Conservation (phyloP, 1,284 basidiomycete species). For the Schizophyllum commune region DNA sequence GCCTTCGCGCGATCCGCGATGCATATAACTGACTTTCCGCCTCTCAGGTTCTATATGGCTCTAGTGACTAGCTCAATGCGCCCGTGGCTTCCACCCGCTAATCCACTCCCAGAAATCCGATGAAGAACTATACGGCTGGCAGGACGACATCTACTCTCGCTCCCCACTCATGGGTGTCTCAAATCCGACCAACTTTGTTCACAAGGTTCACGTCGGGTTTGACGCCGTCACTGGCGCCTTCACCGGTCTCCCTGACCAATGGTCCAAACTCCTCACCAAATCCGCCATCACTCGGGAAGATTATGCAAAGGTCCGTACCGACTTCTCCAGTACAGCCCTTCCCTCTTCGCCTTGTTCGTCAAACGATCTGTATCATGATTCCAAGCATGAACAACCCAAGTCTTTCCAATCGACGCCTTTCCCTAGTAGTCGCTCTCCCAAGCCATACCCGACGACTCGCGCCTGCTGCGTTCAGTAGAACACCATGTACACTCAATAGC, state of each 20-base stretch:
- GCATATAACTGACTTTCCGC: background rate
- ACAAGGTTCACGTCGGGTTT: conserved; percentile 97
- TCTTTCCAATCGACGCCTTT: too few relatives aligned
- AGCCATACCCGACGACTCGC: too few relatives aligned
- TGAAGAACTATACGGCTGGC: conserved; percentile 94
- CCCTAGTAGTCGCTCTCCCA: too few relatives aligned
- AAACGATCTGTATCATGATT: too few relatives aligned
- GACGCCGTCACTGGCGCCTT: conserved; percentile 68
- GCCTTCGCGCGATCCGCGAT: background rate
- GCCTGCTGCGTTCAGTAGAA: too few relatives aligned
- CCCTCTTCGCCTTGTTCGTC: too few relatives aligned
- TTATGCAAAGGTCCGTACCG: conserved; percentile 80
- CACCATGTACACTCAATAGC: too few relatives aligned
- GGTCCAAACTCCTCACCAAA: conserved; percentile 92
- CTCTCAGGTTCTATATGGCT: background rate
- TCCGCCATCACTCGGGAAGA: conserved; percentile 97
- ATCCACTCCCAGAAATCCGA: conserved; percentile 85
- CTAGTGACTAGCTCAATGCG: background rate
- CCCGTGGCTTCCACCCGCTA: conserved; percentile 37
- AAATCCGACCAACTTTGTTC: conserved; percentile 94
- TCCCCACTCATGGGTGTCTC: conserved; percentile 91
- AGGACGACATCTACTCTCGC: conserved; percentile 92
- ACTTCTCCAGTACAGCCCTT: too few relatives aligned
- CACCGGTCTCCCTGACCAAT: conserved; percentile 88
- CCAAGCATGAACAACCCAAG: too few relatives aligned